These are phyloP conservation scores for Corynespora cassiicola DNA, from an alignment of 2,329 filamentous ascomycete species.

Conservation along the genomic window DNA sequence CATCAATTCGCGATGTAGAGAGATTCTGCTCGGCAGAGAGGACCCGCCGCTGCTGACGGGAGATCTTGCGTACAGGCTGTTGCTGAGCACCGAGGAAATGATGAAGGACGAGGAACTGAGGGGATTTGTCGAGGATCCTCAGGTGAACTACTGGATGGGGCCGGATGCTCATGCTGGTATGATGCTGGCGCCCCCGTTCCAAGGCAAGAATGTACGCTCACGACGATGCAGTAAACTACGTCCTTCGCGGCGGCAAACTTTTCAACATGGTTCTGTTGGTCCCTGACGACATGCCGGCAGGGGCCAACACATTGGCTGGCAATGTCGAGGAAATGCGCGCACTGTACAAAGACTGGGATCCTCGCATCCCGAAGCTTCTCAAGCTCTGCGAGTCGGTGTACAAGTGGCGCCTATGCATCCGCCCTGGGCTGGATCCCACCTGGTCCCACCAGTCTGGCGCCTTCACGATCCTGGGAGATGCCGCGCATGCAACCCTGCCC, in stretches of 20 bases:
- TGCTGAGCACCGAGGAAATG: conserved; percentile 55
- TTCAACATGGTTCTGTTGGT: conserved; percentile 61
- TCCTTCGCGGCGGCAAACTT: conserved; percentile 54
- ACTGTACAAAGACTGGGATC: conserved; percentile 65
- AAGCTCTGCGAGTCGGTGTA: conserved; percentile 63
- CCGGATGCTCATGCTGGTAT: conserved; percentile 57
- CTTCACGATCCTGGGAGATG: conserved; percentile 68
- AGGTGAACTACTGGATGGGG: conserved; percentile 61
- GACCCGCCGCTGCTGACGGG: conserved; percentile 59
- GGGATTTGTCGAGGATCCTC: conserved; percentile 53
- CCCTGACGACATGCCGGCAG: conserved; percentile 57
- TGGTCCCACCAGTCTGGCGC: conserved; percentile 65
- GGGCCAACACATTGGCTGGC: conserved; percentile 54
- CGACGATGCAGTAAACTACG: conserved; percentile 57
- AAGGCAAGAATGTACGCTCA: too few relatives aligned
- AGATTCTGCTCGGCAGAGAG: conserved; percentile 51
- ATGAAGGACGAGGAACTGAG: conserved; percentile 54
- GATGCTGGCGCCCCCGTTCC: too few relatives aligned
- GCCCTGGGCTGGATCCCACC: conserved; percentile 57
- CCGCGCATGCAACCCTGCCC: conserved; percentile 69
- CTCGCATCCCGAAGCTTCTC: conserved; percentile 60
- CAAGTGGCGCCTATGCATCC: conserved; percentile 68
- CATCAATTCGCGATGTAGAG: conserved; percentile 53
- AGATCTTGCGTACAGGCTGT: conserved; percentile 58
- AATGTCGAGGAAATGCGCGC: conserved; percentile 62